These are phyloP conservation scores for Stachybotrys chlorohalonatus DNA, from an alignment of 2,329 filamentous ascomycete genomes.

Conservation along the genomic window DNA sequence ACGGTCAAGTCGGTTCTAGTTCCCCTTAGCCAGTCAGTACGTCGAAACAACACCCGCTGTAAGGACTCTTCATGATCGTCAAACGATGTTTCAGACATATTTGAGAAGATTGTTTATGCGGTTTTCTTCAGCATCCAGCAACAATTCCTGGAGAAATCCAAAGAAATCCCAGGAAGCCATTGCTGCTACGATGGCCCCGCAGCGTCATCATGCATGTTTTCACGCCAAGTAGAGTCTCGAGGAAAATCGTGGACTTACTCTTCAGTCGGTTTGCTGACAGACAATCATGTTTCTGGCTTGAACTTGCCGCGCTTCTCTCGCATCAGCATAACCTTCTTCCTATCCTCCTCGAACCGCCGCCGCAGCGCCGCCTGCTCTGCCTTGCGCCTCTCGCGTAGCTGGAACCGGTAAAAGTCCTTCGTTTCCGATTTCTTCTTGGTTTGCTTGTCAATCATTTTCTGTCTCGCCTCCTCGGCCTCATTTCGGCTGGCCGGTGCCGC, in stretches of 20 bases:
- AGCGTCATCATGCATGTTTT: slow-evolving; percentile 35
- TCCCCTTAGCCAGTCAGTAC: too few relatives aligned
- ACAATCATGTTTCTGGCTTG: slow-evolving; percentile 36
- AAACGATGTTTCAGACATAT: slow-evolving; percentile 37
- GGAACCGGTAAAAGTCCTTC: slow-evolving; percentile 77
- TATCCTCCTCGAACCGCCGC: slow-evolving; percentile 67
- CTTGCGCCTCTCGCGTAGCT: slow-evolving; percentile 71
- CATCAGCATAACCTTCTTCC: slow-evolving; percentile 62
- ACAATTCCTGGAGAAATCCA: slow-evolving; percentile 8
- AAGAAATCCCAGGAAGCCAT: slow-evolving; percentile 12
- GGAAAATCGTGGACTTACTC: slow-evolving; percentile 1
- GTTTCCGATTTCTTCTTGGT: slow-evolving; percentile 53
- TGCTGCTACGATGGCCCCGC: slow-evolving; percentile 40
- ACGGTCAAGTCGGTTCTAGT: too few relatives aligned
- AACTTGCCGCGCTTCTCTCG: slow-evolving; percentile 57
- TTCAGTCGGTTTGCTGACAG: slow-evolving; percentile 6
- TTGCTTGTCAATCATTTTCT: slow-evolving; percentile 53
- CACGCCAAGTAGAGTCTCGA: slow-evolving; percentile 1
- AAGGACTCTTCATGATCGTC: too few relatives aligned
- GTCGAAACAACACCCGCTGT: too few relatives aligned
- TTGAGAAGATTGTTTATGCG: slow-evolving; percentile 61
- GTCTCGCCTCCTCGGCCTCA: slow-evolving; percentile 53
- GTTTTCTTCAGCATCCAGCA: slow-evolving; percentile 48
- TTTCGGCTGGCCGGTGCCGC: slow-evolving; percentile 65
- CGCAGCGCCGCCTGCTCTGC: slow-evolving; percentile 59